Evolutionary conservation across 805 yeast species (phyloP).

Genomic region (Saccharomyces mikatae): DNA sequence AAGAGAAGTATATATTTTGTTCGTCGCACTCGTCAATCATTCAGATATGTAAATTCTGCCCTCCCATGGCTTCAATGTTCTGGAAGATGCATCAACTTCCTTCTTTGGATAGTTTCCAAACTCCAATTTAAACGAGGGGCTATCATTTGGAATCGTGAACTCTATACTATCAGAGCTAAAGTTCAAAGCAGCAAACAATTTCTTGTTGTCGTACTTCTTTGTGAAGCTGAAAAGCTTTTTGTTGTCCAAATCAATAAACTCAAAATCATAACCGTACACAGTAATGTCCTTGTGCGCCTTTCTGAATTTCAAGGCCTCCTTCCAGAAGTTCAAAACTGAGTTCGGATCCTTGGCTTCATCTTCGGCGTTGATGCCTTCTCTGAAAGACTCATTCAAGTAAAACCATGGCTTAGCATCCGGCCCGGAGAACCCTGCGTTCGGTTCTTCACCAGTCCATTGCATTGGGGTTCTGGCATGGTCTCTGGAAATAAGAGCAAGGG

Average conservation of each 20-base stretch:
- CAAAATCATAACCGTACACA: constrained; percentile 38
- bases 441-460: constrained; percentile 40
- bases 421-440: constrained; percentile 40
- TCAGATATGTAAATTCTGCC: constrained; percentile 33
- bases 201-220: constrained; percentile 31
- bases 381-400: constrained; percentile 42
- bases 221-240: constrained; percentile 35
- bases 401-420: constrained; percentile 44
- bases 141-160: constrained; percentile 28
- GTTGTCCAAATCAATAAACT: constrained; percentile 37
- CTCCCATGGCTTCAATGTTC: constrained; percentile 36
- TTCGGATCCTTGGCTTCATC: constrained; percentile 38
- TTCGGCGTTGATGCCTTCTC: constrained; percentile 39
- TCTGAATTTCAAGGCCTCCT: constrained; percentile 36
- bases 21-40: background rate
- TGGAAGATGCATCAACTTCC: constrained; percentile 14
- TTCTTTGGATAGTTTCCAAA: constrained; percentile 31
- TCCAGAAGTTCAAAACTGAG: constrained; percentile 42
- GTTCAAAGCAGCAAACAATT: constrained; percentile 36
- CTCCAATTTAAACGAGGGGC: constrained; percentile 13
- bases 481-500: constrained; percentile 36
- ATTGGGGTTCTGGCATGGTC: constrained; percentile 52
- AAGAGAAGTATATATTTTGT: background rate
- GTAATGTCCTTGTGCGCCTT: constrained; percentile 38
- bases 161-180: constrained; percentile 31